Evolutionary conservation across 2,329 filamentous ascomycete species (phyloP).

Genomic region (Trichoderma atrobrunneum): DNA sequence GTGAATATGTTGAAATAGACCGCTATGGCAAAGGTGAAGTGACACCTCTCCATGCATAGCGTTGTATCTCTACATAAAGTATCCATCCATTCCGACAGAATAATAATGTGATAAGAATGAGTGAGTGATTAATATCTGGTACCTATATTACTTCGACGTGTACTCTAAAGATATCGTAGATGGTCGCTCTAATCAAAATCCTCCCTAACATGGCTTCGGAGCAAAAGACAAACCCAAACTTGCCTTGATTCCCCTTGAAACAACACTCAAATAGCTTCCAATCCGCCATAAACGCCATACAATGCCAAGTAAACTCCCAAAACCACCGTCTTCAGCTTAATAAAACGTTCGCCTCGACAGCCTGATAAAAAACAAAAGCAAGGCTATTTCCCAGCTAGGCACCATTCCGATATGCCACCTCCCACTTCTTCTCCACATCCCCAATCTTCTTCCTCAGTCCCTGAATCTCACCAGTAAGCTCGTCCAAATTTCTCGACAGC

Average conservation of each 20-base stretch:
- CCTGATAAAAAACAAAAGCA: background rate
- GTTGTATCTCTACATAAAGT: too few species aligned
- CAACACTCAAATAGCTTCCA: background rate
- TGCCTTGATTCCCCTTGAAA: background rate
- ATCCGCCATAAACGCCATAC: slow-evolving; percentile 33
- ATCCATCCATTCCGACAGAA: too few species aligned
- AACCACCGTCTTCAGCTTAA: background rate
- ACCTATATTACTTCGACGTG: background rate
- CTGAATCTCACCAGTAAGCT: slow-evolving; percentile 76
- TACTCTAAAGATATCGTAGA: background rate
- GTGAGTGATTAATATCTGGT: background rate
- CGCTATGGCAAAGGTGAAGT: too few species aligned
- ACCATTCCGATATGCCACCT: slow-evolving; percentile 47
- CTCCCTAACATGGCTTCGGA: background rate
- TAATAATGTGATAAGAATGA: background rate
- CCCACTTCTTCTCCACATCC: slow-evolving; percentile 61
- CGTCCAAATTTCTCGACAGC: slow-evolving; percentile 75
- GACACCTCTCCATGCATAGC: too few species aligned
- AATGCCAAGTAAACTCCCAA: slow-evolving; percentile 28
- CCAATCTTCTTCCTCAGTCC: slow-evolving; percentile 62
- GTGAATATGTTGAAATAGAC: background rate
- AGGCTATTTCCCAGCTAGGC: background rate
- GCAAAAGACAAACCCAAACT: too few species aligned
- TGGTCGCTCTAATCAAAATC: background rate
- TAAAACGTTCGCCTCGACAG: background rate